Evolutionary conservation across 2,329 filamentous ascomycete genomes (phyloP).

Genomic region (Byssochlamys sp.): DNA sequence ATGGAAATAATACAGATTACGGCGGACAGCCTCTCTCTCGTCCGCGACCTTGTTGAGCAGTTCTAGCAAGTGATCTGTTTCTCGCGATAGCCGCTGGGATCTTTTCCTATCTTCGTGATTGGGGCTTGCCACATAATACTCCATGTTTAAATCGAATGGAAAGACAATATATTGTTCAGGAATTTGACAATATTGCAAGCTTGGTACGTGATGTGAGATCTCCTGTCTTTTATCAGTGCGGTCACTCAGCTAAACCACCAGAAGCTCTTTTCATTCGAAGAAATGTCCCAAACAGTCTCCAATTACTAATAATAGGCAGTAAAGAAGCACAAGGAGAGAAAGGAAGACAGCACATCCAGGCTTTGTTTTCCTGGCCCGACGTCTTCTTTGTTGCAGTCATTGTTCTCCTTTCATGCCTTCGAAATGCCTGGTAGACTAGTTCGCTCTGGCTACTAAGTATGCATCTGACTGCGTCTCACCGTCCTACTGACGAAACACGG

Average conservation of each 20-base stretch:
- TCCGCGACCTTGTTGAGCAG: constrained; percentile 1
- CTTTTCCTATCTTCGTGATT: background rate
- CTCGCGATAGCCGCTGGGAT: background rate
- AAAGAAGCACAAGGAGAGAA: too few species aligned
- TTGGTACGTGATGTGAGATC: too few species aligned
- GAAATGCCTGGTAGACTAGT: background rate
- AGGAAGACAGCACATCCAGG: background rate
- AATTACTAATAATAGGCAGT: too few species aligned
- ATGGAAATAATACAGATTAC: constrained; percentile 3
- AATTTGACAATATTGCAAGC: too few species aligned
- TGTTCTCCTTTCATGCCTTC: background rate
- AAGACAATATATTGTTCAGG: too few species aligned
- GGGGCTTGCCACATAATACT: background rate
- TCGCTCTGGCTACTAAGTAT: background rate
- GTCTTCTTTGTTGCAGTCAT: background rate
- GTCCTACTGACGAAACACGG: background rate
- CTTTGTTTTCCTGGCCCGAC: background rate
- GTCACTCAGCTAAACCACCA: too few species aligned
- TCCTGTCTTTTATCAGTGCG: too few species aligned
- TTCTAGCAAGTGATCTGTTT: background rate
- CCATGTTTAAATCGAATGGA: background rate
- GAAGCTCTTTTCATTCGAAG: too few species aligned
- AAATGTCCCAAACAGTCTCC: too few species aligned
- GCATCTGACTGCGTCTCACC: background rate
- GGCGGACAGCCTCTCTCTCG: constrained; percentile 3